Evolutionary conservation across 1,284 basidiomycete genomes (phyloP).

Genomic region (Apiotrichum brassicae): DNA sequence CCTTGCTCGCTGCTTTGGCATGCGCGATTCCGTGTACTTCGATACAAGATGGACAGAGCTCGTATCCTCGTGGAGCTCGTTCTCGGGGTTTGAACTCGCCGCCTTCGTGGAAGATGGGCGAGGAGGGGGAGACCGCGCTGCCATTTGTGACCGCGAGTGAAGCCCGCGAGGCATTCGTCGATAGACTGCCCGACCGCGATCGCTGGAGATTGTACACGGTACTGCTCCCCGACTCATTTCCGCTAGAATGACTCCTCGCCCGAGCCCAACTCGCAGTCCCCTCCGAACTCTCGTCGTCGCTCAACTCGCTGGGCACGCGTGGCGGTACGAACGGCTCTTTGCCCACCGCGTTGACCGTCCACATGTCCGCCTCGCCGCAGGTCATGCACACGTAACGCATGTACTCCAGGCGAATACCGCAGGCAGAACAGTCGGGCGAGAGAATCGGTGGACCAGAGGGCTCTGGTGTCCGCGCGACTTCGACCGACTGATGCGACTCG

Average conservation of each 20-base stretch:
- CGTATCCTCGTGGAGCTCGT: constrained; percentile 57
- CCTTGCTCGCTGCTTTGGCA: constrained; percentile 47
- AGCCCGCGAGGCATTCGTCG: constrained; percentile 18
- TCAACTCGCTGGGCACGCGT: constrained; percentile 9
- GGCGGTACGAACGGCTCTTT: constrained; percentile 23
- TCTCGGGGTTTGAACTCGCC: background rate
- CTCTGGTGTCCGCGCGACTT: constrained; percentile 52
- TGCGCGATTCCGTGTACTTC: constrained; percentile 69
- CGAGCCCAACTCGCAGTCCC: constrained; percentile 19
- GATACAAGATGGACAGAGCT: constrained; percentile 72
- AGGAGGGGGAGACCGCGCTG: constrained; percentile 17
- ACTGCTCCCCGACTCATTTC: background rate
- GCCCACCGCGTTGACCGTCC: constrained; percentile 31
- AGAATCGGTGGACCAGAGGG: constrained; percentile 54
- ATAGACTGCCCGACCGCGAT: constrained; percentile 19
- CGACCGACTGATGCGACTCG: constrained; percentile 43
- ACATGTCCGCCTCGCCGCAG: constrained; percentile 61
- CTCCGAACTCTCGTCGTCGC: constrained; percentile 20
- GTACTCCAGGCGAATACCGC: constrained; percentile 63
- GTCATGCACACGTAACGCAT: constrained; percentile 80
- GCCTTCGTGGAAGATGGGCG: constrained; percentile 4
- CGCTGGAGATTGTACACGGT: constrained; percentile 23
- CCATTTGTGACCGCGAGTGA: constrained; percentile 17
- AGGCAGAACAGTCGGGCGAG: constrained; percentile 73
- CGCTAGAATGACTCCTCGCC: constrained; percentile 3